A percentile compares a stretch with the other conserved stretches of the same genome.
Conservation (phyloP, 2,329 filamentous ascomycete genomes). For the Plectosphaerella sp. region DNA sequence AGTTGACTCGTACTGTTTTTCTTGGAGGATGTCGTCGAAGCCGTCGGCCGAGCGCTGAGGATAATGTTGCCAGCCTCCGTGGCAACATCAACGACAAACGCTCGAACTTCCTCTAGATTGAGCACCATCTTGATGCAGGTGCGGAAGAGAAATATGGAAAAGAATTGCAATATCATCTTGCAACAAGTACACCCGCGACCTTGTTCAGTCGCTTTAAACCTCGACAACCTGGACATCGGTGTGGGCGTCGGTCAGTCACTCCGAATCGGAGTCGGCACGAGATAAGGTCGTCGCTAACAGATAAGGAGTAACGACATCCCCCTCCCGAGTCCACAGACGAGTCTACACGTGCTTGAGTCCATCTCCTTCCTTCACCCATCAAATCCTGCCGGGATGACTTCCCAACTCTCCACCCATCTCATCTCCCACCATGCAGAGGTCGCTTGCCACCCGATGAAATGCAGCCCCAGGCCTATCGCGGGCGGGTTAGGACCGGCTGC, state of each 20-base stretch:
- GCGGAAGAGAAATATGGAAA: no score
- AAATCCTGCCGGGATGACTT: no score
- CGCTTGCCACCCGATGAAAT: background rate
- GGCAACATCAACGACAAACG: constrained; percentile 55
- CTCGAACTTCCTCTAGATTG: constrained; percentile 56
- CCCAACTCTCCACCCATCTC: no score
- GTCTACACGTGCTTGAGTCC: no score
- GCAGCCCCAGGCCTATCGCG: constrained; percentile 9
- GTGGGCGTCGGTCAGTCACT: no score
- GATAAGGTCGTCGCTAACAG: background rate
- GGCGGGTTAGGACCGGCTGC: constrained; percentile 15
- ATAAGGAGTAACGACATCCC: background rate
- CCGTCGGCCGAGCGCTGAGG: constrained; percentile 52
- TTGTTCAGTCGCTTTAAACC: no score
- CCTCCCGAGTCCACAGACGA: background rate
- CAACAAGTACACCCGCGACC: no score
- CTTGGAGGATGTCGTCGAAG: constrained; percentile 55
- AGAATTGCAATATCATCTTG: no score
- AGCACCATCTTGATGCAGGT: constrained; percentile 17
- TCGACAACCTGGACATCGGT: no score
- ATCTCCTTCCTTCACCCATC: no score
- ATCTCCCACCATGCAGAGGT: background rate
- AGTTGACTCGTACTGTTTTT: constrained; percentile 49
- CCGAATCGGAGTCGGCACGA: background rate
- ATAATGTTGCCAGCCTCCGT: constrained; percentile 62